Evolutionary conservation across 371 early-diverging fungal species (phyloP).

Genomic region (Zychaea mexicana): DNA sequence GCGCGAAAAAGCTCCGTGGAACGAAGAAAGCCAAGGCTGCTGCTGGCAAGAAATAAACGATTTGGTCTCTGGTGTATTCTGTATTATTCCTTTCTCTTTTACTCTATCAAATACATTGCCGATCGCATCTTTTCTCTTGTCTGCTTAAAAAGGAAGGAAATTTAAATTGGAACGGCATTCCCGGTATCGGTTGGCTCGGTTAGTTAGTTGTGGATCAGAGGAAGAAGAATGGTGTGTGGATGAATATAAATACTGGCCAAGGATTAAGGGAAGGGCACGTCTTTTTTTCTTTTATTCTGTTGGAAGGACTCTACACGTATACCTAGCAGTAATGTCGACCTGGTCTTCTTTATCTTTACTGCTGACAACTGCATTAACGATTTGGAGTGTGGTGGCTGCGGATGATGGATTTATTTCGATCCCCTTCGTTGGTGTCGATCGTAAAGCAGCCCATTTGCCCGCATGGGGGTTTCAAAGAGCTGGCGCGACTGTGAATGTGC

Average conservation of each 20-base stretch:
- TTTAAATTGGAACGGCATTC: slow-evolving; percentile 10
- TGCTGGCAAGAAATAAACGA: slow-evolving; percentile 41
- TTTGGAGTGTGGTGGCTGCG: neutral
- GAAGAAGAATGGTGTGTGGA: neutral
- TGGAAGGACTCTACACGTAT: too few relatives aligned
- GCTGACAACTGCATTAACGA: neutral
- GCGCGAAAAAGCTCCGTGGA: slow-evolving; percentile 98
- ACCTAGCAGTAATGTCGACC: neutral
- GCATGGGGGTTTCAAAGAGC: slow-evolving; percentile 4
- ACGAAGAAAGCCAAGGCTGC: slow-evolving; percentile 93
- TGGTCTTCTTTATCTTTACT: neutral
- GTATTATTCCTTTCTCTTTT: neutral
- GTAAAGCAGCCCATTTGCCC: slow-evolving; percentile 12
- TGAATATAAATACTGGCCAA: neutral
- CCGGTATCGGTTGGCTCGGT: neutral
- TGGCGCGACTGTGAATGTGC: slow-evolving; percentile 11
- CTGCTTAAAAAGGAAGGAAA: neutral
- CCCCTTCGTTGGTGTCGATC: slow-evolving; percentile 15
- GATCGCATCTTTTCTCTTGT: neutral
- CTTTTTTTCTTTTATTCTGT: neutral
- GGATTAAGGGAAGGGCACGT: neutral
- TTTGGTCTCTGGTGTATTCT: neutral
- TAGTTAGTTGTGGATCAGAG: neutral
- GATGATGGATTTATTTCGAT: slow-evolving; percentile 13
- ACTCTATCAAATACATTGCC: neutral